Evolutionary conservation across 2,329 filamentous ascomycete genomes (phyloP).

Genomic region (Drechslerella coelobrocha): DNA sequence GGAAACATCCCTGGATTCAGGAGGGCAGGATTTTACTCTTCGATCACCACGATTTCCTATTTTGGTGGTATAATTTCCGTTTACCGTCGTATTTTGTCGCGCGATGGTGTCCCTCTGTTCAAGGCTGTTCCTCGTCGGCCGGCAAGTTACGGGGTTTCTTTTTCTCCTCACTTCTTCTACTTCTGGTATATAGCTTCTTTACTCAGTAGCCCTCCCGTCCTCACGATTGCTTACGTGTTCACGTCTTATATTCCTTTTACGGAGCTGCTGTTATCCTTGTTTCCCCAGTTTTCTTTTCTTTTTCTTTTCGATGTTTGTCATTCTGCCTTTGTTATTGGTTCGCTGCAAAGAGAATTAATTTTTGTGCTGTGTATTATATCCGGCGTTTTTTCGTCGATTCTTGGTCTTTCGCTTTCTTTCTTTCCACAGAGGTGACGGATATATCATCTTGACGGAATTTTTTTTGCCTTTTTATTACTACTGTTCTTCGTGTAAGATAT

Average conservation of each 20-base stretch:
- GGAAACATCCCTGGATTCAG: neutral
- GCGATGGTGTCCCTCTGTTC: too few relatives aligned
- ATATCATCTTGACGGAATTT: slow-evolving; percentile 9
- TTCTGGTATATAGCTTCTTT: slow-evolving; percentile 48
- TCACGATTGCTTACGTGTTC: slow-evolving; percentile 45
- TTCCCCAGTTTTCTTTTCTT: slow-evolving; percentile 13
- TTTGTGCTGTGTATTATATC: slow-evolving; percentile 47
- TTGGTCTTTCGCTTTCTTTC: slow-evolving; percentile 14
- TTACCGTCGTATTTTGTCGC: too few relatives aligned
- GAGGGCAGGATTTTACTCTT: too few relatives aligned
- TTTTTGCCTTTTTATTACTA: slow-evolving; percentile 27
- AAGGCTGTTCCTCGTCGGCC: neutral
- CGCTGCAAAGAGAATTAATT: slow-evolving; percentile 30
- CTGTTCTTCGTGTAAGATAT: slow-evolving; percentile 43
- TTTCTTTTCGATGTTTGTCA: slow-evolving; percentile 5
- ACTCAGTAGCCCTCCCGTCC: slow-evolving; percentile 16
- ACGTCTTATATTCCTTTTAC: slow-evolving; percentile 35
- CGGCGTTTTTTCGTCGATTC: slow-evolving; percentile 42
- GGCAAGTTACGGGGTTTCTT: neutral
- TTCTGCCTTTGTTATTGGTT: slow-evolving; percentile 13
- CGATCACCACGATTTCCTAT: too few relatives aligned
- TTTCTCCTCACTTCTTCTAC: neutral
- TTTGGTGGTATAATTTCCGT: neutral
- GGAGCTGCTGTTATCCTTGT: slow-evolving; percentile 24
- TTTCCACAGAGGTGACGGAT: neutral